Percentiles rank a stretch among this genome's conserved stretches.
Conservation (phyloP, 1,284 basidiomycete genomes). For the Afroboletus lepidellus region DNA sequence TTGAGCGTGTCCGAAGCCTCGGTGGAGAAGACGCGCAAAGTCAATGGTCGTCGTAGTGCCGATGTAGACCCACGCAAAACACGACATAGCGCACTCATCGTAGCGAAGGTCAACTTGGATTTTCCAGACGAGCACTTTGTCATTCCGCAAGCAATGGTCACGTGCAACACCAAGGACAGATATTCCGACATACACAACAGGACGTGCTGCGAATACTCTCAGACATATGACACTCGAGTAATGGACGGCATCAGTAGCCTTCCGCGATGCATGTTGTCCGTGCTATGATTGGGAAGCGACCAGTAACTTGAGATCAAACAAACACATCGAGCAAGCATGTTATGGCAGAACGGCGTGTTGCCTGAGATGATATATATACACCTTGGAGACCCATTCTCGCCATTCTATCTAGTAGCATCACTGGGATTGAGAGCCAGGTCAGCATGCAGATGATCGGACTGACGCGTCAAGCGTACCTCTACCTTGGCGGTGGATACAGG, state of each 20-base stretch:
- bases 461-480: constrained; percentile 2
- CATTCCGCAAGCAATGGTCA: constrained; percentile 3
- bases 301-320: no score
- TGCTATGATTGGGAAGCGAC: no score
- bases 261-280: no score
- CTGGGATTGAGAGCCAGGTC: not conserved
- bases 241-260: no score
- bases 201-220: not conserved
- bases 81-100: constrained; percentile 21
- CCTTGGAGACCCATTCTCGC: constrained; percentile 2
- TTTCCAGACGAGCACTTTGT: not conserved
- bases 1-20: constrained; percentile 37
- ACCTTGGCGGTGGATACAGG: not conserved
- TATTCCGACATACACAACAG: not conserved
- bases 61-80: constrained; percentile 4
- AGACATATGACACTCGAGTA: not conserved
- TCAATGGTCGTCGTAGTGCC: not conserved
- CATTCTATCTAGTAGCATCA: constrained; percentile 3
- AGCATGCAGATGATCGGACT: not conserved
- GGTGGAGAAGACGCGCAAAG: constrained; percentile 19
- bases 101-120: not conserved
- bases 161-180: constrained; percentile 5
- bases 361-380: constrained; percentile 9
- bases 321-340: no score
- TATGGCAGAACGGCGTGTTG: not conserved